Base-by-base conservation (phyloP, 257 asterid genomes). In the Coffea canephora region DNA sequence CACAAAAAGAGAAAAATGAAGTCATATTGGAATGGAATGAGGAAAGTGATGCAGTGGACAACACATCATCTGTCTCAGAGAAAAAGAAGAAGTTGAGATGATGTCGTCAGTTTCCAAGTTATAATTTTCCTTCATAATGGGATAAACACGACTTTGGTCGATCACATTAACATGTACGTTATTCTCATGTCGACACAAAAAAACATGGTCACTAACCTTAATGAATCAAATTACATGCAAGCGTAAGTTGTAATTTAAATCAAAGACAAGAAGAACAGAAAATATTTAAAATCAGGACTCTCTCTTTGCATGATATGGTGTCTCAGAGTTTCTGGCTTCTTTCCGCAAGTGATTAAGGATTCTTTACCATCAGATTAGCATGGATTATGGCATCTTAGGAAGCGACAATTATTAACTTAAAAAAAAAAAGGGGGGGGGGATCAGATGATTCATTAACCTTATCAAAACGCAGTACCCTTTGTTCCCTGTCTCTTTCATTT, bases 391-490 rank as follows among this genome's bases (percentile, higher is more conserved):
- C 45, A 68, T 71, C 81, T 76, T 43, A 45, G 9, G 36, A 73
- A 72, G 41, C 64, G 48, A 71, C 71, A 34, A 46, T 69, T 64
- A 46, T 76, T 27, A 10, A 64, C 76, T 52, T 50, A 27, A 27
- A 27, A 27, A 27, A 27, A 27, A 25, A 62, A 67, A 19, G 71
- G 16, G 50, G 50, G 54, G 50, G 55, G 19, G 71, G 16, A 62
- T 74, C 74, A 62, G 41, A 76, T 61, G 78, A 80, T 79, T 57
- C 78, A 83, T 79, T 83, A 83, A 79, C 77, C 81, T 75, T 73
- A 79, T 75, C 81, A 76, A 79, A 61, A 48, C 52, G 4, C 45
- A 61, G 8, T 0, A 19, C 25, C 34, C 21, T 74, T 13, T 61
- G 61, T 25, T 69, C 18, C 73, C 62, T 36, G 23, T 69, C 62